Conservation (phyloP, 495 filamentous ascomycete species). For the Trypethelium eluteriae region DNA sequence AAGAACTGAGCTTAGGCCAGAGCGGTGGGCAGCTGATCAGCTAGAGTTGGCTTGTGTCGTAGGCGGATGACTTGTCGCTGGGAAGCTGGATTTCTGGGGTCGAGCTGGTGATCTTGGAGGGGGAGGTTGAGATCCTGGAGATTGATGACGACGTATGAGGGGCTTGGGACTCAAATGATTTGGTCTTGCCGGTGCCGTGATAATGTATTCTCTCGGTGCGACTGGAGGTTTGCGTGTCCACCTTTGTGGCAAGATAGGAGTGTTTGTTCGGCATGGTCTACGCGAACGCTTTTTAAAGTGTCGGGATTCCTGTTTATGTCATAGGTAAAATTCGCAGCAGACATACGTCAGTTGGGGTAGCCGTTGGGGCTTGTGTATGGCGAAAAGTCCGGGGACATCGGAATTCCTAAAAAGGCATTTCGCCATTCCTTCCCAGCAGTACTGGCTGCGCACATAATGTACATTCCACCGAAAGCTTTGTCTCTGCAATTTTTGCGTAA, state of each 20-base stretch:
- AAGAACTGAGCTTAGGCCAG: not conserved
- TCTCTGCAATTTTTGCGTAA: too few species aligned
- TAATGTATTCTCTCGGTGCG: slow-evolving; percentile 15
- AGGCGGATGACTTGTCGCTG: slow-evolving; percentile 12
- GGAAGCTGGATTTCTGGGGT: slow-evolving; percentile 12
- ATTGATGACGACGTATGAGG: slow-evolving; percentile 11
- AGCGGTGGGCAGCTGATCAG: not conserved
- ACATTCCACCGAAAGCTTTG: too few species aligned
- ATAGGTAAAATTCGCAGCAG: not conserved
- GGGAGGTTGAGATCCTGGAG: slow-evolving; percentile 14
- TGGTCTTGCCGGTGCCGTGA: slow-evolving; percentile 13
- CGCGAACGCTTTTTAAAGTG: not conserved
- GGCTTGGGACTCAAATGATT: slow-evolving; percentile 5
- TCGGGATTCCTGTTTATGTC: slow-evolving; percentile 5
- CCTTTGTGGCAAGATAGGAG: slow-evolving; percentile 17
- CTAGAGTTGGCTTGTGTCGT: slow-evolving; percentile 22
- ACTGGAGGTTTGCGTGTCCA: slow-evolving; percentile 16
- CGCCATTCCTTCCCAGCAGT: not conserved
- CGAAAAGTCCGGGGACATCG: not conserved
- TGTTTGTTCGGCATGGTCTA: slow-evolving; percentile 5
- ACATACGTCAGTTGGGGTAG: slow-evolving; percentile 1
- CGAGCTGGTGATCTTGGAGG: slow-evolving; percentile 15
- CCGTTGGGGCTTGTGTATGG: not conserved
- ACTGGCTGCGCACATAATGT: too few species aligned
- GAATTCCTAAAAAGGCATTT: slow-evolving; percentile 2